Base-by-base conservation (phyloP, 768 basidiomycete species). In the Udeniomyces megalosporus region DNA sequence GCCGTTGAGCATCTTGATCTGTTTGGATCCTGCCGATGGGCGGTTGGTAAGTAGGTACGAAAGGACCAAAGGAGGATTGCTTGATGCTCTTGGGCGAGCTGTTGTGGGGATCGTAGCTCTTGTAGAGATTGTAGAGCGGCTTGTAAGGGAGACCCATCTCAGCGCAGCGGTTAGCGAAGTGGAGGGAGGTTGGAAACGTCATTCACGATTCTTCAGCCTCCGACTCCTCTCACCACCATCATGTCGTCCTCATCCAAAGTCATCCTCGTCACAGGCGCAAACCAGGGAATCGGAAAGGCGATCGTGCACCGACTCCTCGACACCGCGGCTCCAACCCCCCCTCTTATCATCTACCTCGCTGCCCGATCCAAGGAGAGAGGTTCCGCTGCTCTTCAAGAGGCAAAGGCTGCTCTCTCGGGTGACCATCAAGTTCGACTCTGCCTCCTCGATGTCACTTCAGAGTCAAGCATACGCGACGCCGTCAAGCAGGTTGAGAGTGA, bases 1-100 rank as follows among this genome's bases (percentile, higher is more conserved):
- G 61, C 38, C 60, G 45, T 60, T 74, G 73, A 24, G 73, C 73
- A 29, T 74, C 70, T 15, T 61, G 62, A 60, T 74, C 70, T 10
- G 67, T 72, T 15, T 66, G 29, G 24, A 71, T 48, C 20, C 55
- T 45, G 12, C 10, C 44, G 4, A 20, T 8, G 20, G 35, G 20
- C 17, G 55, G 35, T 8, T 42, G 38, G 55, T 57, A 57, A 7
- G 44, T 11, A 3, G 55, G 55, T 1, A 45, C 44, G 15, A 57
- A 57, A 15, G 55, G 42, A 46, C 42, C 55, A 20, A 57, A 57
- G 44, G 35, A 38, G 42, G 55, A 26, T 57, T 44, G 6, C 28
- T 35, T 12, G 44, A 45, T 11, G 55, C 55, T 57, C 55, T 57
- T 24, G 2, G 42, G 51, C 32, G 15, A 53, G 51, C 3, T 32